Evolutionary conservation across 805 yeast species (phyloP).

Genomic region (Lachancea kluyveri): DNA sequence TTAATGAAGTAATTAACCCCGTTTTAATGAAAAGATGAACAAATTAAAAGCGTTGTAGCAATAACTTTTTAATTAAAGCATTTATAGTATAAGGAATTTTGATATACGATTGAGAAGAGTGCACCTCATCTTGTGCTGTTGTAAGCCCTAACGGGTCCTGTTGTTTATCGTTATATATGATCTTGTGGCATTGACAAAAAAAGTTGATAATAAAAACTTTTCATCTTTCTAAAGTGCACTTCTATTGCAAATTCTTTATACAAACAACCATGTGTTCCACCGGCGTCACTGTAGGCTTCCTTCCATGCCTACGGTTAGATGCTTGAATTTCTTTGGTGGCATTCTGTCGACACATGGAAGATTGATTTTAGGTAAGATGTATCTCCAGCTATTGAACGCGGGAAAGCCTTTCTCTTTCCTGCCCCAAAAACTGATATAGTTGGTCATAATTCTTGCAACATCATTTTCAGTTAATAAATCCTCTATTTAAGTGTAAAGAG

Average conservation of each 20-base stretch:
- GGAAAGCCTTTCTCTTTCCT: slow-evolving; percentile 30
- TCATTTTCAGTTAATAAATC: slow-evolving; percentile 3
- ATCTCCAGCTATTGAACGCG: slow-evolving; percentile 34
- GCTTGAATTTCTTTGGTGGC: slow-evolving; percentile 12
- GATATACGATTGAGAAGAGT: too few relatives aligned
- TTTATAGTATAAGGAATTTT: too few relatives aligned
- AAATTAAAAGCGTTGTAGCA: too few relatives aligned
- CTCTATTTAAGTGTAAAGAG: not conserved
- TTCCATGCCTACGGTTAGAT: slow-evolving; percentile 21
- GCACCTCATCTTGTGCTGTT: too few relatives aligned
- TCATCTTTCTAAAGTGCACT: not conserved
- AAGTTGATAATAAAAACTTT: too few relatives aligned
- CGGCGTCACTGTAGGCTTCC: slow-evolving; percentile 26
- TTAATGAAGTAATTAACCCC: too few relatives aligned
- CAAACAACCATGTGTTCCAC: slow-evolving; percentile 23
- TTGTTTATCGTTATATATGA: too few relatives aligned
- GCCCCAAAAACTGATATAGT: slow-evolving; percentile 27
- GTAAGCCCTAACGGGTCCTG: too few relatives aligned
- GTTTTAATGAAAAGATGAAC: too few relatives aligned
- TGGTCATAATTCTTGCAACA: slow-evolving; percentile 34
- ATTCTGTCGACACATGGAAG: slow-evolving; percentile 21
- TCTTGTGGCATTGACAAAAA: too few relatives aligned
- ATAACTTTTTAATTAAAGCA: too few relatives aligned
- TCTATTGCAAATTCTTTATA: not conserved
- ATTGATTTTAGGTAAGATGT: slow-evolving; percentile 27